A percentile compares a stretch with the other conserved stretches of the same genome.
Conservation (phyloP, 2,329 filamentous ascomycete genomes). For the Iodosphaeria phyllophila region DNA sequence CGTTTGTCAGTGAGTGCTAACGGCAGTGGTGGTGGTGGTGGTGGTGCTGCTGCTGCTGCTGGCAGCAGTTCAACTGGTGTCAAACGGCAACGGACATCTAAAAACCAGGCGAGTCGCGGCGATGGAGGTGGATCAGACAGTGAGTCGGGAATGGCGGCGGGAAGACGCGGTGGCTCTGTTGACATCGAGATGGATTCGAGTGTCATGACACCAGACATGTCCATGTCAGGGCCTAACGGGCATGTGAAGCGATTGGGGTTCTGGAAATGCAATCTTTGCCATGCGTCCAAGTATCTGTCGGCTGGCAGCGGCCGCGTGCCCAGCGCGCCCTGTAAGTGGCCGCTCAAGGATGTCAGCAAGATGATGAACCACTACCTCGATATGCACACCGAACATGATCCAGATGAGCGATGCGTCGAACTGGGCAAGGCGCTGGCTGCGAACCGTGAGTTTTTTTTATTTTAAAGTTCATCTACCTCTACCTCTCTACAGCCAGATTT, state of each 20-base stretch:
- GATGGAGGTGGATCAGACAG: too few relatives aligned
- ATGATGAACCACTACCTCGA: conserved; percentile 26
- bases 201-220: conserved; percentile 4
- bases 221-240: conserved; percentile 4
- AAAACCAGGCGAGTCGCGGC: conserved; percentile 1
- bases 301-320: conserved; percentile 21
- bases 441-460: conserved; percentile 17
- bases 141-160: too few relatives aligned
- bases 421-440: conserved; percentile 20
- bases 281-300: conserved; percentile 21
- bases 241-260: conserved; percentile 22
- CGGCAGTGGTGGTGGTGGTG: too few relatives aligned
- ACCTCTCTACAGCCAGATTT: too few relatives aligned
- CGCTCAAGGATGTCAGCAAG: conserved; percentile 25
- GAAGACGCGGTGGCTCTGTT: too few relatives aligned
- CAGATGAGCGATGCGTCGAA: conserved; percentile 21
- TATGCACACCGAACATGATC: conserved; percentile 24
- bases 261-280: conserved; percentile 27
- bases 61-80: too few relatives aligned
- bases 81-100: conserved; percentile 3
- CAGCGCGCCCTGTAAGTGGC: conserved; percentile 25
- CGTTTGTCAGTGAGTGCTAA: conserved; percentile 3
- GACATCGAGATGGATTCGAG: conserved; percentile 5
- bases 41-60: too few relatives aligned
- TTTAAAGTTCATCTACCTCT: not conserved